phyloP scores from a whole-genome alignment of 106 monocot species.

The Dendrobium huoshanense region DNA sequence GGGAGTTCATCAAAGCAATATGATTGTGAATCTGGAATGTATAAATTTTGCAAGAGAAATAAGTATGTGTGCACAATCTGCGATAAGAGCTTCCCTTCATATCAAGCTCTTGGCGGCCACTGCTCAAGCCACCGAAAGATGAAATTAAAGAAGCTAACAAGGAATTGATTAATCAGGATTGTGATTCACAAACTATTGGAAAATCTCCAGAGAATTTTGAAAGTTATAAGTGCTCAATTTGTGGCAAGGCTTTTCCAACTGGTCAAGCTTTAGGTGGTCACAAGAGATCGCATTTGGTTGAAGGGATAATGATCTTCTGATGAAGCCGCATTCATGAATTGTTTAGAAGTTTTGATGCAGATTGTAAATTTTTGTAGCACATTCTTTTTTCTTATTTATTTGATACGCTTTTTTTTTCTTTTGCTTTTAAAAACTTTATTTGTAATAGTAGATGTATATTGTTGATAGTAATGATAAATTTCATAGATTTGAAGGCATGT shows the following conservation, averaged over 20 bases:
- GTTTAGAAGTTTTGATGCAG: no score
- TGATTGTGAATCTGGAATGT: neutral
- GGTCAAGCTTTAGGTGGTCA: constrained; percentile 39
- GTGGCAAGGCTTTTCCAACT: constrained; percentile 25
- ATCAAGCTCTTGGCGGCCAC: constrained; percentile 12
- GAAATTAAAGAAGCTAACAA: neutral
- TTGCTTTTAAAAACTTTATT: no score
- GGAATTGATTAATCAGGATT: neutral
- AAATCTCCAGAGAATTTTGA: neutral
- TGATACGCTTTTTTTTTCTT: no score
- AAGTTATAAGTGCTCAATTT: constrained; percentile 12
- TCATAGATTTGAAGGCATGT: no score
- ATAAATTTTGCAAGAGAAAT: neutral
- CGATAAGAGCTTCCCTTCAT: constrained; percentile 1
- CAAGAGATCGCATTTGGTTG: constrained; percentile 16
- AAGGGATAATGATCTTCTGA: no score
- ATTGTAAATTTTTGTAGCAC: no score
- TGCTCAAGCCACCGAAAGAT: neutral
- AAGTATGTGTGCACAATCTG: constrained; percentile 4
- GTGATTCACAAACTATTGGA: neutral
- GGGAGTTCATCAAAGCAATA: neutral
- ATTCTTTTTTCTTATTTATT: no score
- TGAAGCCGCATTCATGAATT: no score
- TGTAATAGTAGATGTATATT: no score
- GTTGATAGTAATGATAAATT: no score